Evolutionary conservation across 352 stramenopile genomes (phyloP).

Genomic region (Phytophthora megakarya): DNA sequence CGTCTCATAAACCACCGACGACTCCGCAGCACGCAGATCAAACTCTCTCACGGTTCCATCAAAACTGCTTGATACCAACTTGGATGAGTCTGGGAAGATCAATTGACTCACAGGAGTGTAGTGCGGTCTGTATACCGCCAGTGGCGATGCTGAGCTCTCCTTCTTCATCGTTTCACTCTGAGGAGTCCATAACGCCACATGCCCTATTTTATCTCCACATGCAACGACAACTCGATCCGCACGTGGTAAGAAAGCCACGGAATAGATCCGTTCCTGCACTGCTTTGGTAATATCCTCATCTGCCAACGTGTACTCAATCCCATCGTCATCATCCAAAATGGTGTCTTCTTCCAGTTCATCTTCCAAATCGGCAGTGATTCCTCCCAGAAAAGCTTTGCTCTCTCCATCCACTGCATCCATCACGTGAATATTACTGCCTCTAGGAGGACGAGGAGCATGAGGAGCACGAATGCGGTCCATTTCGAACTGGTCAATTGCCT

Average conservation of each 20-base stretch:
- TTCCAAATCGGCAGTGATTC: slow-evolving; percentile 37
- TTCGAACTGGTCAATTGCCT: slow-evolving; percentile 35
- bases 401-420: slow-evolving; percentile 38
- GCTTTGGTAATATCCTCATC: slow-evolving; percentile 75
- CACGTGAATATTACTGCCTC: slow-evolving; percentile 24
- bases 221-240: slow-evolving; percentile 64
- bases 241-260: slow-evolving; percentile 76
- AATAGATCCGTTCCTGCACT: slow-evolving; percentile 74
- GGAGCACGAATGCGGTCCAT: slow-evolving; percentile 14
- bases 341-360: slow-evolving; percentile 47
- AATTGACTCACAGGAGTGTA: slow-evolving; percentile 66
- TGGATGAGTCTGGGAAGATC: slow-evolving; percentile 61
- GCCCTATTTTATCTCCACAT: slow-evolving; percentile 75
- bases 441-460: slow-evolving; percentile 4
- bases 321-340: slow-evolving; percentile 31
- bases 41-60: slow-evolving; percentile 73
- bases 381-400: slow-evolving; percentile 48
- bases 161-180: slow-evolving; percentile 18
- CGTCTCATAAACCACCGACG: slow-evolving; percentile 60
- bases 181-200: slow-evolving; percentile 73
- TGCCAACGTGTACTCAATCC: slow-evolving; percentile 58
- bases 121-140: slow-evolving; percentile 77
- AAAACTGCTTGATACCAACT: slow-evolving; percentile 74
- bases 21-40: slow-evolving; percentile 59
- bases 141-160: slow-evolving; percentile 14